These are phyloP conservation scores for Talaromyces islandicus DNA, from an alignment of 2,329 filamentous ascomycete species.

Conservation along the genomic window DNA sequence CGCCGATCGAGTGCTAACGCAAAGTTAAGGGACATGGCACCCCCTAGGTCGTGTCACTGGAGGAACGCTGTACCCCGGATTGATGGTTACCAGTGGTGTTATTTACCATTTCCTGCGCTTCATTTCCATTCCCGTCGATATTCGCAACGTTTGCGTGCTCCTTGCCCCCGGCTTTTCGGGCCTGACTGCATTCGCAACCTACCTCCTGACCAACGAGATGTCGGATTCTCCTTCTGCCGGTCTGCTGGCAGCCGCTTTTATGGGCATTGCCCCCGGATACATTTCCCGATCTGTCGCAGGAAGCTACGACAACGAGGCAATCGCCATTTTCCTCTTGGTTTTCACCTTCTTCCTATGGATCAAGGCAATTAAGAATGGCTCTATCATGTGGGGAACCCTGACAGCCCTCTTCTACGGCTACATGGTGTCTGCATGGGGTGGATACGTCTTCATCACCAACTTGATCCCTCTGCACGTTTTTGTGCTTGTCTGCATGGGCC, in stretches of 20 bases:
- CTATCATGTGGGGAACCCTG: conserved; percentile 91
- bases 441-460: conserved; percentile 99
- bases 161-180: conserved; percentile 93
- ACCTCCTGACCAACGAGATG: conserved; percentile 96
- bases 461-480: conserved; percentile 90
- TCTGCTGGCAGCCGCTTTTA: conserved; percentile 88
- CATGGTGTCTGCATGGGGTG: conserved; percentile 99
- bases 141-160: conserved; percentile 96
- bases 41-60: conserved; percentile 96
- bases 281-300: conserved; percentile 96
- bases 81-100: conserved; percentile 97
- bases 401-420: conserved; percentile 97
- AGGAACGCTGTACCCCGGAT: conserved; percentile 94
- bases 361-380: conserved; percentile 93
- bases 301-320: conserved; percentile 99
- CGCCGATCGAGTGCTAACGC: conserved; percentile 14
- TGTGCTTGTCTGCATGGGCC: conserved; percentile 91
- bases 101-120: conserved; percentile 93
- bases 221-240: conserved; percentile 90
- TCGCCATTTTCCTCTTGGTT: conserved; percentile 96
- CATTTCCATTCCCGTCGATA: conserved; percentile 88
- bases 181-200: conserved; percentile 84
- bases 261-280: conserved; percentile 96
- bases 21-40: conserved; percentile 76
- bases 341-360: conserved; percentile 99